Evolutionary conservation across 495 filamentous ascomycete species (phyloP).

Genomic region (Staphylotrichum longicolle): DNA sequence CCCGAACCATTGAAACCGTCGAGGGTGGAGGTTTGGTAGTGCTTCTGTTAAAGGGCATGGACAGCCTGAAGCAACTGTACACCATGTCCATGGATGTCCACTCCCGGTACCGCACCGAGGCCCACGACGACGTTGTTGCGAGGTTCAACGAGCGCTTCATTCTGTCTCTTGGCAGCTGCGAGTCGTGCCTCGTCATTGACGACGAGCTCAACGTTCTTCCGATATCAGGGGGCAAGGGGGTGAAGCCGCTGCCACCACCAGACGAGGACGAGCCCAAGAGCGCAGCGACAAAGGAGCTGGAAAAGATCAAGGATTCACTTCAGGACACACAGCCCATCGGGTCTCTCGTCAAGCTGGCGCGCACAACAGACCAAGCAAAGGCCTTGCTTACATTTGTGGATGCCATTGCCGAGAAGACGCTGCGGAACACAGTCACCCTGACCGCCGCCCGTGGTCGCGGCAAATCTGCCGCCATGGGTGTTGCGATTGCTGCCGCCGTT

Average conservation of each 20-base stretch:
- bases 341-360: slow-evolving; percentile 75
- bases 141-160: slow-evolving; percentile 99
- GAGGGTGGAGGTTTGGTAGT: slow-evolving; percentile 94
- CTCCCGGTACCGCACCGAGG: slow-evolving; percentile 93
- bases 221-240: slow-evolving; percentile 91
- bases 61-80: slow-evolving; percentile 93
- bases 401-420: slow-evolving; percentile 92
- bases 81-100: slow-evolving; percentile 98
- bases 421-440: slow-evolving; percentile 87
- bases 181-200: slow-evolving; percentile 92
- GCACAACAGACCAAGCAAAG: slow-evolving; percentile 93
- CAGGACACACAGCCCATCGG: slow-evolving; percentile 83
- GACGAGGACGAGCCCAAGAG: slow-evolving; percentile 63
- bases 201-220: slow-evolving; percentile 97
- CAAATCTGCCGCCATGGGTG: slow-evolving; percentile 92
- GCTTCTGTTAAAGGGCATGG: slow-evolving; percentile 93
- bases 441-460: slow-evolving; percentile 94
- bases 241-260: slow-evolving; percentile 77
- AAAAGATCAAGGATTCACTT: slow-evolving; percentile 82
- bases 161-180: slow-evolving; percentile 88
- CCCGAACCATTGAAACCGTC: slow-evolving; percentile 93
- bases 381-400: slow-evolving; percentile 93
- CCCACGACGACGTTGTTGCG: slow-evolving; percentile 90
- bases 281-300: slow-evolving; percentile 70
- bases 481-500: slow-evolving; percentile 90